Percentiles rank a stretch among this genome's conserved stretches.
These are phyloP conservation scores for Xylaria curta DNA, from an alignment of 495 filamentous ascomycete species.

Conservation along the genomic window DNA sequence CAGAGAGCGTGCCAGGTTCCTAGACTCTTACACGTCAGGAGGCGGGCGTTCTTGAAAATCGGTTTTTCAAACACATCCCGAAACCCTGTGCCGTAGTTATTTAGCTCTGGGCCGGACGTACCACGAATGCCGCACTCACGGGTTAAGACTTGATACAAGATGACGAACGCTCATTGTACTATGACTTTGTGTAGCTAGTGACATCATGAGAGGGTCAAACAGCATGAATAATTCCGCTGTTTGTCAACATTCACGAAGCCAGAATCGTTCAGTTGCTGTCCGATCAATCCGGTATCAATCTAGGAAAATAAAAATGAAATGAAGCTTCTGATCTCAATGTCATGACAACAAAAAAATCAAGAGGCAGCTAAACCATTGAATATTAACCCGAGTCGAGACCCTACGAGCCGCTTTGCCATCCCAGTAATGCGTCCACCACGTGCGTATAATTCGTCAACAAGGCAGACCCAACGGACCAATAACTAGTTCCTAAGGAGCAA, in stretches of 20 bases:
- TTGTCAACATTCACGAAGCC: not conserved
- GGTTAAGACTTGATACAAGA: not conserved
- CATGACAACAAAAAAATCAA: not conserved
- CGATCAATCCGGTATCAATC: not conserved
- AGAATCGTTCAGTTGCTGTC: not conserved
- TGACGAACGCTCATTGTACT: not conserved
- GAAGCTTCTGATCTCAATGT: not conserved
- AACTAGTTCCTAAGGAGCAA: constrained; percentile 6
- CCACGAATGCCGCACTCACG: too few species aligned
- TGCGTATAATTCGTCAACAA: not conserved
- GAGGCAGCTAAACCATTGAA: not conserved
- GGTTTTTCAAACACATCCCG: not conserved
- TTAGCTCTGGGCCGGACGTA: not conserved
- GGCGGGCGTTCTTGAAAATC: not conserved
- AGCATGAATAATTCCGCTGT: not conserved
- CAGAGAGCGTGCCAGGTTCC: constrained; percentile 3
- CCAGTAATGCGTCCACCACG: not conserved
- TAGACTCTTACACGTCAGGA: not conserved
- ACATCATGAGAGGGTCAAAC: not conserved
- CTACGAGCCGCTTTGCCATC: not conserved
- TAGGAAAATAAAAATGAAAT: too few species aligned
- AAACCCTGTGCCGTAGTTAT: not conserved
- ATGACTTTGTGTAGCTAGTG: not conserved
- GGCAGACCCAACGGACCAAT: not conserved
- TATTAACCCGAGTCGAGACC: not conserved